Percentiles rank a stretch among this genome's conserved stretches.
These are phyloP conservation scores for Penicillium turbatum DNA, from an alignment of 495 filamentous ascomycete species.

Conservation along the genomic window DNA sequence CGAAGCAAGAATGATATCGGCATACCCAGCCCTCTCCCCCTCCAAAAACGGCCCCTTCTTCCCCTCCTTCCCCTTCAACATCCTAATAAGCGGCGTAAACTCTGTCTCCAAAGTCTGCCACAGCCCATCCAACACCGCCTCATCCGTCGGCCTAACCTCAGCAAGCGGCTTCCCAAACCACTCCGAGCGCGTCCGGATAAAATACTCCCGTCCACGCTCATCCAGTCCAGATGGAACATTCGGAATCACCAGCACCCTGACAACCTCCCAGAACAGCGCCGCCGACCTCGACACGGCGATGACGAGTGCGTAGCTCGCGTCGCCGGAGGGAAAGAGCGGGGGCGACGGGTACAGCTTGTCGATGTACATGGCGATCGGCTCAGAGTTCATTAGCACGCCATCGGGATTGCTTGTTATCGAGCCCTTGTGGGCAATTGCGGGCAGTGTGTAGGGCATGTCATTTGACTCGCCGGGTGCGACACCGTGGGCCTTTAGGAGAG, in stretches of 20 bases:
- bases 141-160: conserved; percentile 25
- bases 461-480: conserved; percentile 24
- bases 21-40: conserved; percentile 26
- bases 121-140: conserved; percentile 10
- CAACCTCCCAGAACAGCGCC: not conserved
- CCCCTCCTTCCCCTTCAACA: conserved; percentile 28
- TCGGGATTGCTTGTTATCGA: conserved; percentile 24
- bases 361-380: conserved; percentile 35
- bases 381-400: conserved; percentile 37
- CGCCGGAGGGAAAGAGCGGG: conserved; percentile 32
- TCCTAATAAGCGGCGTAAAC: conserved; percentile 9
- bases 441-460: conserved; percentile 31
- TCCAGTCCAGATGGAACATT: conserved; percentile 24
- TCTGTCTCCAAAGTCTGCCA: conserved; percentile 19
- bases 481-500: conserved; percentile 23
- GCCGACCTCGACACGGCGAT: conserved; percentile 13
- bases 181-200: conserved; percentile 26
- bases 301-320: conserved; percentile 27
- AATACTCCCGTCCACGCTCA: conserved; percentile 29
- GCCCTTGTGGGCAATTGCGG: conserved; percentile 32
- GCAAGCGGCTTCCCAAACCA: conserved; percentile 30
- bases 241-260: conserved; percentile 17
- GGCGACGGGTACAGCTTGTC: conserved; percentile 32
- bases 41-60: conserved; percentile 31
- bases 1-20: conserved; percentile 22